A percentile compares a stretch with the other conserved stretches of the same genome.
phyloP scores from a whole-genome alignment of 345 rosid genomes.

The Salix suchowensis region DNA sequence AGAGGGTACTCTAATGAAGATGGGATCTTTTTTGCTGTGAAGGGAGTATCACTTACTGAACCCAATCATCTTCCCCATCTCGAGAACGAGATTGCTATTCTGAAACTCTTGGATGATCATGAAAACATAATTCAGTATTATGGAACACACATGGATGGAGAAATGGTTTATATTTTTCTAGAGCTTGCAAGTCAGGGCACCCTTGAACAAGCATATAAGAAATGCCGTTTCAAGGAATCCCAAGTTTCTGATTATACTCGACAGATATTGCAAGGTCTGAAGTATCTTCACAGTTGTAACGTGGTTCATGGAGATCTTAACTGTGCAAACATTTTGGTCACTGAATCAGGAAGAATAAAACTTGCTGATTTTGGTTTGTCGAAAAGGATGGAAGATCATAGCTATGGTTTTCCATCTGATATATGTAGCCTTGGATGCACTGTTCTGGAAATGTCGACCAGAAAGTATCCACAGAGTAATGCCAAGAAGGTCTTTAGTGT shows the following conservation, averaged over 20 bases:
- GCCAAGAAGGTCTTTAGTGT: no score
- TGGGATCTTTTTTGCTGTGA: neutral
- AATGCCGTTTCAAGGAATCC: constrained; percentile 13
- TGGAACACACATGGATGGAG: no score
- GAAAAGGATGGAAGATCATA: neutral
- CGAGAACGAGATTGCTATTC: no score
- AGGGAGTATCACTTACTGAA: neutral
- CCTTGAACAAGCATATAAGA: constrained; percentile 10
- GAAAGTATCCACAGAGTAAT: constrained; percentile 4
- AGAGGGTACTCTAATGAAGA: neutral
- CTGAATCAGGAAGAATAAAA: constrained; percentile 30
- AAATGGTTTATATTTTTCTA: constrained; percentile 25
- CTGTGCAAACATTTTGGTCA: constrained; percentile 41
- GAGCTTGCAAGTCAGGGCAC: constrained; percentile 29
- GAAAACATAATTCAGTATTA: neutral
- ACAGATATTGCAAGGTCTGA: constrained; percentile 24
- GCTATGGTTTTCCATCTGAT: constrained; percentile 61
- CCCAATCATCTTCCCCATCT: neutral
- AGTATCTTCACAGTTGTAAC: constrained; percentile 22
- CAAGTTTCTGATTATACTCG: constrained; percentile 25
- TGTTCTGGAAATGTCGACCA: constrained; percentile 68
- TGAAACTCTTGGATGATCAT: neutral
- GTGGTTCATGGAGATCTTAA: constrained; percentile 37
- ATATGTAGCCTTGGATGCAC: constrained; percentile 92
- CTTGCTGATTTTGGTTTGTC: constrained; percentile 47